A percentile compares a stretch with the other conserved stretches of the same genome.
phyloP scores from a whole-genome alignment of 1,139 yeast genomes.

The Suhomyces guaymorum region DNA sequence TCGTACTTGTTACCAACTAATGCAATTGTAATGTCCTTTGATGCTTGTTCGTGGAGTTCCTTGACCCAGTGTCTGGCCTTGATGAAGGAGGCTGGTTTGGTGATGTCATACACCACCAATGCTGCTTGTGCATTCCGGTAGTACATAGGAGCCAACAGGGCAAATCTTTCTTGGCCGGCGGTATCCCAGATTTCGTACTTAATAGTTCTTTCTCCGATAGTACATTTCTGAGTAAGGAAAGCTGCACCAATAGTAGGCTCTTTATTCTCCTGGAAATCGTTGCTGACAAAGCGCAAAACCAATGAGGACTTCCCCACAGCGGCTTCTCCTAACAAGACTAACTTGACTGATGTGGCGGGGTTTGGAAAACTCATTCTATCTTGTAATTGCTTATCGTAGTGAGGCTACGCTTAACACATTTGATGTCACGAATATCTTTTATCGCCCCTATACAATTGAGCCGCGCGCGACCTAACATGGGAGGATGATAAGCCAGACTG shows the following conservation, averaged over 20 bases:
- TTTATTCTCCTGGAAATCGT: conserved; percentile 95
- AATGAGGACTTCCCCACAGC: conserved; percentile 97
- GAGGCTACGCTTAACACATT: neutral
- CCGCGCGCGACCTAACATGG: neutral
- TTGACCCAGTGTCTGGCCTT: conserved; percentile 99
- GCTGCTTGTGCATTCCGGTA: conserved; percentile 99
- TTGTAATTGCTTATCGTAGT: conserved; percentile 2
- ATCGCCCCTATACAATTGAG: conserved; percentile 6
- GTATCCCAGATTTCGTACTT: conserved; percentile 99
- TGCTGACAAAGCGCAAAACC: conserved; percentile 88
- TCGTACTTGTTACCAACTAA: conserved; percentile 92
- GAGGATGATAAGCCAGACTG: neutral
- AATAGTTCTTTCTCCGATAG: conserved; percentile 84
- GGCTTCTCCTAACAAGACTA: conserved; percentile 92
- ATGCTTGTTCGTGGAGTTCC: conserved; percentile 93
- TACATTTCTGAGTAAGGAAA: conserved; percentile 90
- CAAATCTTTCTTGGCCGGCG: conserved; percentile 97
- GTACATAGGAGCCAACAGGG: conserved; percentile 95
- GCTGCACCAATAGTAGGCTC: conserved; percentile 99
- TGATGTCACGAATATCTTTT: conserved; percentile 9
- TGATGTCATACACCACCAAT: conserved; percentile 89
- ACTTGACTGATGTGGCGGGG: conserved; percentile 75
- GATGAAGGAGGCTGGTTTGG: conserved; percentile 95
- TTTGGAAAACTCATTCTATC: conserved; percentile 35
- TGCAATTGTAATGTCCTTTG: conserved; percentile 87